Evolutionary conservation across 1,139 yeast genomes (phyloP).

Genomic region (Lodderomyces parapsilosis): DNA sequence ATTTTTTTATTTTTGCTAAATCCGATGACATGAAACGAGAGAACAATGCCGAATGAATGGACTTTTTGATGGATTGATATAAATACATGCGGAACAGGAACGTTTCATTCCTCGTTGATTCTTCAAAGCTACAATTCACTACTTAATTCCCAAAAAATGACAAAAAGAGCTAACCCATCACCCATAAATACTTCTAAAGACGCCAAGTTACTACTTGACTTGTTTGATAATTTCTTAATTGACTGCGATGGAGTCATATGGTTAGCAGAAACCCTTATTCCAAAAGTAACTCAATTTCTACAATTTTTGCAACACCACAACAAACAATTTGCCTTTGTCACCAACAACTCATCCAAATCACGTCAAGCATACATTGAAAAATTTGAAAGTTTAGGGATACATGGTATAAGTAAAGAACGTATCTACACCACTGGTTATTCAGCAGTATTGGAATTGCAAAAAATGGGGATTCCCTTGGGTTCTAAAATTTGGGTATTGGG

Average conservation of each 20-base stretch:
- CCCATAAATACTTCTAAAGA: slow-evolving; percentile 41
- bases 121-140: too few species aligned
- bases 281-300: slow-evolving; percentile 60
- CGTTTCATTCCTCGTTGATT: neutral
- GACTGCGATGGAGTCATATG: slow-evolving; percentile 96
- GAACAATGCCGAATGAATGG: too few species aligned
- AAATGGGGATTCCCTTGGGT: slow-evolving; percentile 24
- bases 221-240: slow-evolving; percentile 78
- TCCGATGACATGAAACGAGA: slow-evolving; percentile 1
- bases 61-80: too few species aligned
- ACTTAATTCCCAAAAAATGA: slow-evolving; percentile 8
- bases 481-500: slow-evolving; percentile 84
- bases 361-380: slow-evolving; percentile 32
- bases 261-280: slow-evolving; percentile 75
- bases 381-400: slow-evolving; percentile 32
- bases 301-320: slow-evolving; percentile 44
- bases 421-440: slow-evolving; percentile 42
- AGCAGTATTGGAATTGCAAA: slow-evolving; percentile 29
- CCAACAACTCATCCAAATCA: slow-evolving; percentile 42
- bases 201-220: slow-evolving; percentile 52
- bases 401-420: slow-evolving; percentile 23
- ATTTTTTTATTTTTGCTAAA: neutral
- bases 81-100: too few species aligned
- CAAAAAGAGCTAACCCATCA: slow-evolving; percentile 12
- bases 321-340: slow-evolving; percentile 36